Base-by-base conservation (phyloP, 257 asterid genomes). In the Rauvolfia tetraphylla region DNA sequence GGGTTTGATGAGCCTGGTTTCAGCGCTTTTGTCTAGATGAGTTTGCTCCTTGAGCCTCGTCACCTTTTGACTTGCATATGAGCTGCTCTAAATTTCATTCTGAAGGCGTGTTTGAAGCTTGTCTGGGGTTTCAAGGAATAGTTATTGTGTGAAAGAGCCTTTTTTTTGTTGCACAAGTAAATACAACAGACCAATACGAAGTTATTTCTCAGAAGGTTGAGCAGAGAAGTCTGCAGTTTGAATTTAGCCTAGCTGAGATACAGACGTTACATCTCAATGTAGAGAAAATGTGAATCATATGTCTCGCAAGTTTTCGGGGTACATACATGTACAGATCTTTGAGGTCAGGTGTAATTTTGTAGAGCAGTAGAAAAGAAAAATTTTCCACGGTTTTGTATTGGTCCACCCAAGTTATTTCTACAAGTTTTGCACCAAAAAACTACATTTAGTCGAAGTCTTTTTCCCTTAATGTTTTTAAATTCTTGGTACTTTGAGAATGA, bases 291-390 rank as follows among this genome's bases (percentile, higher is more conserved):
- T 56, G 51, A 58, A 27, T 15, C n/a, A 17, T 61, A 34, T 62
- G 31, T 44, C n/a, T 51, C 3, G 34, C 53, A 65, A 31, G 36
- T 65, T 42, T 39, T 34, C 41, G 14, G 31, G 7, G 33, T 72
- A 49, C 70, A 78, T 78, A 78, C 82, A 20, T 71, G 83, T 78
- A 75, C 59, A 82, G 78, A 79, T 70, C 51, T 78, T 67, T 70
- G 33, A 41, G 44, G 48, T 12, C 69, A 48, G 29, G 44, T 67
- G 57, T 38, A 57, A 58, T 48, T 79, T 54, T 73, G 82, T 74
- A 74, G 18, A 78, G 77, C 27, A 31, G 49, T 20, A 13, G 72
- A 76, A 74, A 23, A 53, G 49, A 51, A 61, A 73, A 58, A 61
- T 1, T 75, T 75, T 41, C 78, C 20, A 42, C 46, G 48, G 68